Evolutionary conservation across 768 basidiomycete species (phyloP).

Genomic region (Macrolepiota fuliginosa): DNA sequence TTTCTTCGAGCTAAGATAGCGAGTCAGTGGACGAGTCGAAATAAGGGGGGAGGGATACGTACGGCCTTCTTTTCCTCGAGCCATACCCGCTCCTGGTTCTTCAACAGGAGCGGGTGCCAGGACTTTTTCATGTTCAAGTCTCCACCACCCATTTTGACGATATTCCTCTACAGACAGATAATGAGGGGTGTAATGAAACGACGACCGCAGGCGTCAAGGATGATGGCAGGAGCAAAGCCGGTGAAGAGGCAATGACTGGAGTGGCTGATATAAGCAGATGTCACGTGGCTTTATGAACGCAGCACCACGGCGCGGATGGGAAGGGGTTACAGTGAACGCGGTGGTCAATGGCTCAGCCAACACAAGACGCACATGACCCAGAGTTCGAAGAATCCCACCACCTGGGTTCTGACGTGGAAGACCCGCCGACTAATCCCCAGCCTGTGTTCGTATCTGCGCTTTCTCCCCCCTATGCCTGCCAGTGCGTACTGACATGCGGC

Average conservation of each 20-base stretch:
- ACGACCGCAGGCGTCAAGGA: not conserved
- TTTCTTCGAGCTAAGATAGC: constrained; percentile 80
- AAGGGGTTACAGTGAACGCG: not conserved
- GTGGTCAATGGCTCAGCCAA: constrained; percentile 33
- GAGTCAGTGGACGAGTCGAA: constrained; percentile 7
- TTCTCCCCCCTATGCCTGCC: constrained; percentile 1
- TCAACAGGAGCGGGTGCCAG: constrained; percentile 97
- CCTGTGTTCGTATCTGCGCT: constrained; percentile 23
- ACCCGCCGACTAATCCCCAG: constrained; percentile 14
- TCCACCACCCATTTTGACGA: constrained; percentile 91
- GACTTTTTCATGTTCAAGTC: constrained; percentile 99
- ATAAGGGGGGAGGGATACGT: constrained; percentile 28
- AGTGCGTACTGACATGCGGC: constrained; percentile 17
- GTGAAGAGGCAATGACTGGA: not conserved
- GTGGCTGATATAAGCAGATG: not conserved
- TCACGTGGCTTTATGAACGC: constrained; percentile 1
- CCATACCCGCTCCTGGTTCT: constrained; percentile 99
- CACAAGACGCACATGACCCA: constrained; percentile 30
- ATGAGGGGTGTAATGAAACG: not conserved
- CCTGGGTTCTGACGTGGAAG: constrained; percentile 25
- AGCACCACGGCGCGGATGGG: not conserved
- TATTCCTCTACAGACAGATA: constrained; percentile 14
- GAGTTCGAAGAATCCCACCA: constrained; percentile 32
- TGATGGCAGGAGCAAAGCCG: not conserved
- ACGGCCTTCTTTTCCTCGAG: constrained; percentile 96